phyloP scores from a whole-genome alignment of 2,329 filamentous ascomycete genomes.

The Ophiostoma sp. region DNA sequence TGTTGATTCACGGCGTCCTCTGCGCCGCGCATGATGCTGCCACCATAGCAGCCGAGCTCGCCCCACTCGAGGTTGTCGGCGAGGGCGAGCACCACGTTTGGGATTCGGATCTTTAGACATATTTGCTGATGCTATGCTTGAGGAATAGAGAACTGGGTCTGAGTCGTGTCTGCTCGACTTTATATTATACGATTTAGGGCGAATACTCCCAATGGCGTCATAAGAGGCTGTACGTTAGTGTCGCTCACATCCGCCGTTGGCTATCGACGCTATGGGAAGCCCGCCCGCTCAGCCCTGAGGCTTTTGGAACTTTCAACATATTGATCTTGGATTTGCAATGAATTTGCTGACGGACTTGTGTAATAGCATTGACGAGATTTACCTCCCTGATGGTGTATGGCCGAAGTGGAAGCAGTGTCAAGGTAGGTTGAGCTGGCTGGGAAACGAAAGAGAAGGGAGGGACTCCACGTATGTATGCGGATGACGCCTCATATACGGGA shows the following conservation, averaged over 20 bases:
- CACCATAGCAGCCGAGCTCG: constrained; percentile 32
- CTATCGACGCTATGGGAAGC: not conserved
- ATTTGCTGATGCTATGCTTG: not conserved
- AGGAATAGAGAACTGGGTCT: not conserved
- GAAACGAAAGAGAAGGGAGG: no score
- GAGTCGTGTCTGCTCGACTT: not conserved
- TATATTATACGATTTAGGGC: not conserved
- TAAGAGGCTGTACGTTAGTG: not conserved
- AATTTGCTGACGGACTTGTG: not conserved
- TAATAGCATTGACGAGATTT: not conserved
- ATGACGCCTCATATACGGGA: no score
- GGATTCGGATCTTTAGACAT: constrained; percentile 29
- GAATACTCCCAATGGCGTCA: not conserved
- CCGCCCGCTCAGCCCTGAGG: not conserved
- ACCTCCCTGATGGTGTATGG: not conserved
- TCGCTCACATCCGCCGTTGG: constrained; percentile 1
- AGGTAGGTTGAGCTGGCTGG: no score
- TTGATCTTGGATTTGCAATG: not conserved
- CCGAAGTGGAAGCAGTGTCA: no score
- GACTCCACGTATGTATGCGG: no score
- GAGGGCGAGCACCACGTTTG: constrained; percentile 34
- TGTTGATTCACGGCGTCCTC: constrained; percentile 34
- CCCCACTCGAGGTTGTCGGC: constrained; percentile 38
- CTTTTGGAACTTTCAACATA: not conserved
- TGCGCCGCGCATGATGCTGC: constrained; percentile 33